Percentiles rank a stretch among this genome's conserved stretches.
Conservation (phyloP, 768 basidiomycete species). For the Chalciporus pseudorubinellus region DNA sequence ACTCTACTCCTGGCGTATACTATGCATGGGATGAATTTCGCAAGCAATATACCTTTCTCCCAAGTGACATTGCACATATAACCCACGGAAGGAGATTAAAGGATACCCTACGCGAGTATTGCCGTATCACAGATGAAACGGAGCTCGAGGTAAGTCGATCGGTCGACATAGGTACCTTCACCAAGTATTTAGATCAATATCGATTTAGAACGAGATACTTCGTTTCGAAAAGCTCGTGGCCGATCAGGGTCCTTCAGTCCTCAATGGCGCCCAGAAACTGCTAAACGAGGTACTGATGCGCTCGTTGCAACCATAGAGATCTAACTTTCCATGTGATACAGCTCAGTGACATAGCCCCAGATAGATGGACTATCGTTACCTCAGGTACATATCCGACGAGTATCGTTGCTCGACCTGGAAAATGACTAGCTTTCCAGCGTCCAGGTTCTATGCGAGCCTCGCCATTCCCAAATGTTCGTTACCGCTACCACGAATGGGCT, state of each 20-base stretch:
- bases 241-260: conserved; percentile 50
- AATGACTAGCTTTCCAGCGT: conserved; percentile 46
- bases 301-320: not conserved
- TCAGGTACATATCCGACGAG: conserved; percentile 44
- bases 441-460: conserved; percentile 63
- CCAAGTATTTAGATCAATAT: not conserved
- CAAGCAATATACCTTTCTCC: conserved; percentile 52
- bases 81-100: conserved; percentile 75
- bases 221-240: conserved; percentile 80
- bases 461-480: conserved; percentile 66
- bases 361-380: conserved; percentile 80
- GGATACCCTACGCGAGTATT: conserved; percentile 73
- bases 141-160: conserved; percentile 54
- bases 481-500: conserved; percentile 52
- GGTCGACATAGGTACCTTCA: not conserved
- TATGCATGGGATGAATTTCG: conserved; percentile 74
- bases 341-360: conserved; percentile 26
- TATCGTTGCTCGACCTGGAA: not conserved
- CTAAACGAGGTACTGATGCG: conserved; percentile 46
- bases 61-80: conserved; percentile 51
- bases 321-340: conserved; percentile 6
- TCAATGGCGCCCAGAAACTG: conserved; percentile 64
- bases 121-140: conserved; percentile 55
- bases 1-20: conserved; percentile 82
- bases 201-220: conserved; percentile 57